Evolutionary conservation across 2,329 filamentous ascomycete species (phyloP).

Genomic region (Trichoderma semiorbis): DNA sequence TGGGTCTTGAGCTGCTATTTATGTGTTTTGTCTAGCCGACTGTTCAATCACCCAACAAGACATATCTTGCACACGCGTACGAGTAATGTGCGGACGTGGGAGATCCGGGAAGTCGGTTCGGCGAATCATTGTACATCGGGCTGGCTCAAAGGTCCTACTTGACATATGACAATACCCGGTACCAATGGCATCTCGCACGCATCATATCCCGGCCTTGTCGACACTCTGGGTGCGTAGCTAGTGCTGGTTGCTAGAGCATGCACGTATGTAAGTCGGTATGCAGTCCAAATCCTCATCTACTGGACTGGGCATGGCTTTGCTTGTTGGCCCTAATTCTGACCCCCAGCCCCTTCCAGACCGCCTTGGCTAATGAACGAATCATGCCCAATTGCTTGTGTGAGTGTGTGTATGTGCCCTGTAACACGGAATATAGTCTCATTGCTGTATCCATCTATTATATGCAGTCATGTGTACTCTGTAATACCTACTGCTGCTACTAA

Average conservation of each 20-base stretch:
- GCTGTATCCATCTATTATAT: slow-evolving; percentile 9
- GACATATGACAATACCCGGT: background rate
- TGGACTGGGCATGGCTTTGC: background rate
- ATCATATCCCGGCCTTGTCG: background rate
- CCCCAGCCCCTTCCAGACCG: background rate
- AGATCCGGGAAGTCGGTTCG: slow-evolving; percentile 1
- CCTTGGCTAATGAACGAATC: slow-evolving; percentile 4
- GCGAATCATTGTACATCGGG: background rate
- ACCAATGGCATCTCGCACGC: background rate
- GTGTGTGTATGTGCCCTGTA: background rate
- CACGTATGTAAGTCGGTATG: background rate
- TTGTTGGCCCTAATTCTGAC: background rate
- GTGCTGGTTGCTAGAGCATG: background rate
- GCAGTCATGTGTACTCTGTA: background rate
- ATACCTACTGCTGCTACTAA: slow-evolving; percentile 4
- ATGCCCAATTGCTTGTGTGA: background rate
- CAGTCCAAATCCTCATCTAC: background rate
- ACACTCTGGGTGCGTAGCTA: background rate
- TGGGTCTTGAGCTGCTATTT: background rate
- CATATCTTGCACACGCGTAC: background rate
- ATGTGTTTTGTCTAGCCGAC: background rate
- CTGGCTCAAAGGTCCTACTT: background rate
- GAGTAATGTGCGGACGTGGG: background rate
- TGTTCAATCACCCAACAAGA: background rate
- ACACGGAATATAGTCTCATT: background rate